Base-by-base conservation (phyloP, 1,139 yeast genomes). In the Nakaseomyces nivariensis region DNA sequence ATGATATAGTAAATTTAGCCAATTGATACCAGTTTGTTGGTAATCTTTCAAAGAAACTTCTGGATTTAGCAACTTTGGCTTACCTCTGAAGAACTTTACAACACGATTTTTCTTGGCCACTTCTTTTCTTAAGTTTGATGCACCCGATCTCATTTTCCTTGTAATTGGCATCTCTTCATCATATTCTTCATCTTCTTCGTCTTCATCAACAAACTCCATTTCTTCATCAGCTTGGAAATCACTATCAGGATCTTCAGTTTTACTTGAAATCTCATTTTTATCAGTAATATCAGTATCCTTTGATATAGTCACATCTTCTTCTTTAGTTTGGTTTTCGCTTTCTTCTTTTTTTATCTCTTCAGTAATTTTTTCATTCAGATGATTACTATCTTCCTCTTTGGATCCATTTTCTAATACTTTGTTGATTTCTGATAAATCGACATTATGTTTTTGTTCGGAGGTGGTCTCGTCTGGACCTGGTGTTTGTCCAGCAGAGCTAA, bases 11-110 rank as follows among this genome's bases (percentile, higher is more conserved):
- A 92, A 67, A 56, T 83, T 77, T 50, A 94, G 72, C 99, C 99
- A 94, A 65, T 92, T 92, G 50, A 94, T 72, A 47, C 99, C 99
- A 22, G 92, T 95, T 61, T 89, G 92, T 71, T 92, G 98, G 66
- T 92, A 92, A 61, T 81, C 82, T 62, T 92, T 92, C 58, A 92
- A 72, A 41, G 77, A 78, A 32, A 87, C 74, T 25, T 79, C 85
- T 0, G 73, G 74, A 0, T 86, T 73, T 53, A 92, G 67, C 44
- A 83, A 68, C 10, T 69, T 64, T 4, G 98, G 98, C 61, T 87
- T 83, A 46, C 78, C 80, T 45, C 74, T 79, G 67, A 88, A 78
- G 64, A 83, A 92, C 4, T 73, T 72, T 37, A 69, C 67, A 22
- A 61, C 54, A 11, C 58, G 54, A 43, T 52, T 54, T 1, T 51